A percentile compares a stretch with the other conserved stretches of the same genome.
Evolutionary conservation across 441 rosid genomes (phyloP).

Genomic region (Aquilaria agallochum): DNA sequence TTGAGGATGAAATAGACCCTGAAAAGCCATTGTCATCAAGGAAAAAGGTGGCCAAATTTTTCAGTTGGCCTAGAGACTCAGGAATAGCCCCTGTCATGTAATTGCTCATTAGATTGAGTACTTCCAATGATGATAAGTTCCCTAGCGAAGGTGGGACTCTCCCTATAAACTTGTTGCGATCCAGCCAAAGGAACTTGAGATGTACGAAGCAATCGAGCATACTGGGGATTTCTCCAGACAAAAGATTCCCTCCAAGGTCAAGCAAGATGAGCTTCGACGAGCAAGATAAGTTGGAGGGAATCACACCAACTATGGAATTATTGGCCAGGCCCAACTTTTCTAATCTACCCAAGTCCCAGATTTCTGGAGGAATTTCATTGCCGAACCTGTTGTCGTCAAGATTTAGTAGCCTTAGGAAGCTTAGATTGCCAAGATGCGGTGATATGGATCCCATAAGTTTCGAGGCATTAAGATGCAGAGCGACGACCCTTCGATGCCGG

Average conservation of each 20-base stretch:
- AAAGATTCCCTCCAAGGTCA: no score
- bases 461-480: no score
- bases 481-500: no score
- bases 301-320: slow-evolving; percentile 1
- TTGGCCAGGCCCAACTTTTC: no score
- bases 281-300: slow-evolving; percentile 11
- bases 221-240: no score
- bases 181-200: slow-evolving; percentile 20
- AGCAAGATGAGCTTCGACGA: no score
- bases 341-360: no score
- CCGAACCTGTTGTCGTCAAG: no score
- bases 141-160: slow-evolving; percentile 28
- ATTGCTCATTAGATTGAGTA: neutral
- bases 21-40: slow-evolving; percentile 6
- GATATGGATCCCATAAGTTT: no score
- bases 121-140: slow-evolving; percentile 15
- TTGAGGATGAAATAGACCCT: slow-evolving; percentile 3
- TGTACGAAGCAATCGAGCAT: slow-evolving; percentile 13
- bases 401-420: no score
- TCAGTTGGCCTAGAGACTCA: slow-evolving; percentile 1
- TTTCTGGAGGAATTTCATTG: no score
- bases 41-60: neutral
- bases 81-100: neutral
- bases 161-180: slow-evolving; percentile 19
- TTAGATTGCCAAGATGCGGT: no score